Evolutionary conservation across 345 rosid genomes (phyloP), one percentile per base, ranked within the genome.

Genomic region (Pseudoturritis turrita): DNA sequence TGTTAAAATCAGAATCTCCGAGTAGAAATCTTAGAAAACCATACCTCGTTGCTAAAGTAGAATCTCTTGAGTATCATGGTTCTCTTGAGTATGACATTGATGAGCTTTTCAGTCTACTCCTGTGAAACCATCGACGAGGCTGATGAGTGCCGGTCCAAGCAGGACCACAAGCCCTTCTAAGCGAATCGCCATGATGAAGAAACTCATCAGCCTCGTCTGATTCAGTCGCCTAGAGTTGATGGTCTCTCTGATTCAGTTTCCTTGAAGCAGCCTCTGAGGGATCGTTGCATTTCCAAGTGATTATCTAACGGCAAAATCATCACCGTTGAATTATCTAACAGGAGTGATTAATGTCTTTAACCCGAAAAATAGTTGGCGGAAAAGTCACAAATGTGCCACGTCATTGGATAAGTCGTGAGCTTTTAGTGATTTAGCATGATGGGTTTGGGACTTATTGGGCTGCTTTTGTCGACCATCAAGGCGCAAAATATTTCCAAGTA

Each of bases 191-290:
- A 76, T 87, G 89, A 76, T 87, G 89, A 94, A 87, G 63, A 94
- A 84, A 81, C 85, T 92, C 86, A 69, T 87, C 89, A n/a, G n/a
- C n/a, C n/a, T n/a, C n/a, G n/a, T n/a, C n/a, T n/a, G n/a, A n/a
- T n/a, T 56, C 88, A 78, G 8, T 91, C 96, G 3, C 88, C 96
- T 2, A 78, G 92, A 66, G 40, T 49, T 37, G 84, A 26, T 33
- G 91, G 91, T 26, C 55, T 75, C 77, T 82, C 96, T 35, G 97
- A 94, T 71, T 75, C 87, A 0, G 79, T 88, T 75, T 89, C 97
- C 18, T 69, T 94, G 80, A 94, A 94, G 88, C 98, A 94, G 65
- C 95, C 98, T 36, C 61, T 94, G 67, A 83, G 98, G 80, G 97
- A 94, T 53, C 90, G 86, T 62, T 89, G 96, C 82, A 73, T 94